Conservation (phyloP, 345 rosid genomes). For the Eucalyptus pauciflora region DNA sequence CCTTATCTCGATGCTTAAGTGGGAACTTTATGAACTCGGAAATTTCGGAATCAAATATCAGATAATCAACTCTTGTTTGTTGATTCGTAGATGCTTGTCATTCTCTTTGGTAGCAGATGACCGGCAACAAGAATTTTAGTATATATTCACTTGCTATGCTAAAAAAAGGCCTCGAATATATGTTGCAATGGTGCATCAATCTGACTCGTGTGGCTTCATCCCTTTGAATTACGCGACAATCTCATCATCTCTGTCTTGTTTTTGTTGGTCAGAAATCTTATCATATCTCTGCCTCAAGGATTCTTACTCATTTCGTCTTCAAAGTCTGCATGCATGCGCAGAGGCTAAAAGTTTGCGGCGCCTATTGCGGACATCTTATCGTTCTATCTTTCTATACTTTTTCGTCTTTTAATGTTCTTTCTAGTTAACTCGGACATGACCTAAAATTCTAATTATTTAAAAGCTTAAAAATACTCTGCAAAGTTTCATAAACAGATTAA, state of each 20-base stretch:
- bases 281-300: background rate
- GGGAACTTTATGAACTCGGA: background rate
- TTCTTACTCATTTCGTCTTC: background rate
- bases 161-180: background rate
- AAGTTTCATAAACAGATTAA: background rate
- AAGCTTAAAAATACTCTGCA: background rate
- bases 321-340: background rate
- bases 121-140: background rate
- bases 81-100: background rate
- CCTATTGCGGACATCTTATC: background rate
- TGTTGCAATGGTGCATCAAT: background rate
- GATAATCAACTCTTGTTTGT: background rate
- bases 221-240: background rate
- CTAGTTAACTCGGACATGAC: background rate
- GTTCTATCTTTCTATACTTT: rapidly evolving
- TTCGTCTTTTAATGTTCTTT: background rate
- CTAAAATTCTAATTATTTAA: too few relatives aligned
- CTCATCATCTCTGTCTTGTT: background rate
- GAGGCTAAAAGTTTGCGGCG: background rate
- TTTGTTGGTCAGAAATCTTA: background rate
- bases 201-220: background rate
- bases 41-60: background rate
- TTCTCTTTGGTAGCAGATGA: background rate
- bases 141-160: background rate
- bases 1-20: background rate